Conservation (phyloP, 768 basidiomycete species). For the Rhizopogon sp. region DNA sequence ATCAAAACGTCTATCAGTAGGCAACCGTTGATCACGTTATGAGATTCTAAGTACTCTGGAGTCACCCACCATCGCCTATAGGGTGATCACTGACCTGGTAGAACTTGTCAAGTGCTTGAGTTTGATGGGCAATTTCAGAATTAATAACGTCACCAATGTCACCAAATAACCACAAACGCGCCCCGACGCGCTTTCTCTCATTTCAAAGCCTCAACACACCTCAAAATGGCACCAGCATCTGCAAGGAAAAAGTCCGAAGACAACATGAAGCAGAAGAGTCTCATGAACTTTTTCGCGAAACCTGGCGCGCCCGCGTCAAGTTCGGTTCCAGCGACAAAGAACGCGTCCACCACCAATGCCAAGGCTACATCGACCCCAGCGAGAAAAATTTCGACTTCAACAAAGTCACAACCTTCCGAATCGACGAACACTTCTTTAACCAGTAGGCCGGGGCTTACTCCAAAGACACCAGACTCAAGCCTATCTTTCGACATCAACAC, state of each 20-base stretch:
- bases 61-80: not conserved
- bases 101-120: not conserved
- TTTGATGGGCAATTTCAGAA: no score
- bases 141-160: not conserved
- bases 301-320: slow-evolving; percentile 10
- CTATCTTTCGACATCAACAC: slow-evolving; percentile 41
- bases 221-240: slow-evolving; percentile 5
- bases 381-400: not conserved
- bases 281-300: slow-evolving; percentile 63
- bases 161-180: slow-evolving; percentile 12
- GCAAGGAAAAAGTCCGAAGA: slow-evolving; percentile 38
- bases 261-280: slow-evolving; percentile 64
- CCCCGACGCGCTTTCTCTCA: slow-evolving; percentile 9
- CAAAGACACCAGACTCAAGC: slow-evolving; percentile 28
- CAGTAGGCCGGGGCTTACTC: slow-evolving; percentile 33
- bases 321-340: slow-evolving; percentile 5
- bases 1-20: no score
- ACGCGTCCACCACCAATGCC: not conserved
- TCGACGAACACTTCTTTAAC: slow-evolving; percentile 11
- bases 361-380: not conserved
- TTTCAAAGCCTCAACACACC: not conserved
- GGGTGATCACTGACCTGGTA: not conserved
- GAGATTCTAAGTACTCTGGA: no score
- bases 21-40: no score
- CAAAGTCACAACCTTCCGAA: not conserved